A percentile compares a stretch with the other conserved stretches of the same genome.
Evolutionary conservation across 805 yeast species (phyloP).

Genomic region (Isabelozyma heimii): DNA sequence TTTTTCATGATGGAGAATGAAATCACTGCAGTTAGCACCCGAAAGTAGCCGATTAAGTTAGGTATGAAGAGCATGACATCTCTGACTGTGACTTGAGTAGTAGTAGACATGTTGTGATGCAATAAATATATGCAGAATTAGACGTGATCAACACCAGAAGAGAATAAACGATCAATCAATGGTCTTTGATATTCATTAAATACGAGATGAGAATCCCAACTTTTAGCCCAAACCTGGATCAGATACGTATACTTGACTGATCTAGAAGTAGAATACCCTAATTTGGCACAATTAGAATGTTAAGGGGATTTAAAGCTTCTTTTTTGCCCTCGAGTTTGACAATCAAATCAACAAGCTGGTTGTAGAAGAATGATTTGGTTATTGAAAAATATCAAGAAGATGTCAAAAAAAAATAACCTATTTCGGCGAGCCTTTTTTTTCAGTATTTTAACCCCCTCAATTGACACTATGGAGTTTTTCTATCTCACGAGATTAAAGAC

Average conservation of each 20-base stretch:
- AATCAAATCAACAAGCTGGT: neutral
- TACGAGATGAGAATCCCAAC: neutral
- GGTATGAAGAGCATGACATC: conserved; percentile 82
- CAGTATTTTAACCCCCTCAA: neutral
- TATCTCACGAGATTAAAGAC: no score
- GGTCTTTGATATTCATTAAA: neutral
- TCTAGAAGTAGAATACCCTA: neutral
- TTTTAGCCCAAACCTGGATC: neutral
- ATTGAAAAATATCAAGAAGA: neutral
- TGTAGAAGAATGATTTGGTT: neutral
- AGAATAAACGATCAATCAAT: neutral
- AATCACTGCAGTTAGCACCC: conserved; percentile 77
- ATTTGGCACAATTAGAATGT: neutral
- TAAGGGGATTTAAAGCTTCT: no score
- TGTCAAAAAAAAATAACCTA: no score
- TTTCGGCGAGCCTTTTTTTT: neutral
- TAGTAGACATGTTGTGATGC: neutral
- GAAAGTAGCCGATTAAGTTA: conserved; percentile 83
- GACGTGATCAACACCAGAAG: neutral
- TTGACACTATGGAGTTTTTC: no score
- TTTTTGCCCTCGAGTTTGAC: no score
- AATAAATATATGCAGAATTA: neutral
- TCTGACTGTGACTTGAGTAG: conserved; percentile 29
- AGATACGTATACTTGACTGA: neutral
- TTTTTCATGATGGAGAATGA: conserved; percentile 80